Evolutionary conservation across 495 filamentous ascomycete species (phyloP), one percentile per base, ranked within the genome.

Genomic region (Penicillium ochrochloron): DNA sequence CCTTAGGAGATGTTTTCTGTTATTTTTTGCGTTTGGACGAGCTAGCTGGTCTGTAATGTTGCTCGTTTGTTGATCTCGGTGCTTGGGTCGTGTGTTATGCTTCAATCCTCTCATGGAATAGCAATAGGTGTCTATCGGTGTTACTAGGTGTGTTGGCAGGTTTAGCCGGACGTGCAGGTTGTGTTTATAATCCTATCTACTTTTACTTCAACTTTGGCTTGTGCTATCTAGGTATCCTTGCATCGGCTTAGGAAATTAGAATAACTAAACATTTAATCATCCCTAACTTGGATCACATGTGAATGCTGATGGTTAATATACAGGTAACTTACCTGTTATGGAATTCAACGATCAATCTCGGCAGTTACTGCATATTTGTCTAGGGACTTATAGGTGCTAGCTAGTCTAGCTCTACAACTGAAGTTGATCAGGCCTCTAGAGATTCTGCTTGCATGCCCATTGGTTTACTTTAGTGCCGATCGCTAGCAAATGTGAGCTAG

Each of bases 151-250:
- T 46, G 14, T 31, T 35, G 15, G 48, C 59, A 44, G 35, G 54
- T 59, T 54, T 65, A 58, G 1, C 1, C 25, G 25, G 25, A 61
- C 52, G 31, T 57, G 51, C 55, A 37, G 52, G 50, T 52, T 21
- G 42, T 52, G 35, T 39, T 39, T 57, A n/a, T 15, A 25, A 25
- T 34, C 29, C 15, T 17, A 35, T 46, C 44, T 56, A 15, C n/a
- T 3, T 46, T 35, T 56, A 15, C n/a, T 3, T 57, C 14, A 33
- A 21, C 39, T 62, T 17, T 34, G 35, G 23, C 21, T 25, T 10
- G 9, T 61, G 31, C 27, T 37, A 5, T 21, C 31, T 14, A 17
- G 7, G 14, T n/a, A 61, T 55, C 37, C 53, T 52, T 52, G 8
- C n/a, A 8, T 12, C 14, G 6, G 5, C 17, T 19, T 3, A 2